Evolutionary conservation across 106 monocot genomes (phyloP).

Genomic region (Amphibolis antarctica): DNA sequence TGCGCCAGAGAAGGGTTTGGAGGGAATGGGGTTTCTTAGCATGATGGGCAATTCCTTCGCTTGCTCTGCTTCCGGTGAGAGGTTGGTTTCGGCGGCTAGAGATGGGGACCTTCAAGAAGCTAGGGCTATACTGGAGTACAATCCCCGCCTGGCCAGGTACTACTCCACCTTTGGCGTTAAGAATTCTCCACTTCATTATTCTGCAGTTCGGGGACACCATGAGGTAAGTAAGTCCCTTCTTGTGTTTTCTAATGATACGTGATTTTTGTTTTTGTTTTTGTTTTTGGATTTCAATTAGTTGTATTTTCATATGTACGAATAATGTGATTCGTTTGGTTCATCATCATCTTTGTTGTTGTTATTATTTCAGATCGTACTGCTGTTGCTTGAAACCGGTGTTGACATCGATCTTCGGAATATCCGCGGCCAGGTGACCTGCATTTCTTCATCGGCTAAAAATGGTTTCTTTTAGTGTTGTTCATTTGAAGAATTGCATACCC

Average conservation of each 20-base stretch:
- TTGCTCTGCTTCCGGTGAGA: conserved; percentile 90
- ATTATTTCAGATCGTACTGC: conserved; percentile 32
- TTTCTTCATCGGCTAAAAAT: background rate
- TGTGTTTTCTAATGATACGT: background rate
- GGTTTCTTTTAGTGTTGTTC: background rate
- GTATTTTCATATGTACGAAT: background rate
- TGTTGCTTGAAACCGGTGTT: conserved; percentile 55
- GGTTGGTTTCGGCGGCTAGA: conserved; percentile 90
- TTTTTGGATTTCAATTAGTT: background rate
- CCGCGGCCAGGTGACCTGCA: conserved; percentile 44
- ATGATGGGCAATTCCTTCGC: conserved; percentile 95
- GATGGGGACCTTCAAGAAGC: conserved; percentile 96
- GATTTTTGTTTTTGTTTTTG: too few relatives aligned
- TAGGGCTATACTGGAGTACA: conserved; percentile 77
- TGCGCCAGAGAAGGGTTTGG: background rate
- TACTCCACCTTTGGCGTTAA: conserved; percentile 91
- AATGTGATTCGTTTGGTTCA: background rate
- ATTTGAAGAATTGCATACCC: too few relatives aligned
- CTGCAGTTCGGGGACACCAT: conserved; percentile 89
- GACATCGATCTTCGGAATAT: conserved; percentile 52
- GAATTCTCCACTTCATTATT: conserved; percentile 89
- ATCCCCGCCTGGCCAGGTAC: conserved; percentile 84
- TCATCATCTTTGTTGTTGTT: background rate
- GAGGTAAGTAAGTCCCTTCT: conserved; percentile 38
- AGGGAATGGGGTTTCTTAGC: conserved; percentile 65